A percentile compares a stretch with the other conserved stretches of the same genome.
Conservation (phyloP, 306 rosid genomes). For the Prunus campanulata region DNA sequence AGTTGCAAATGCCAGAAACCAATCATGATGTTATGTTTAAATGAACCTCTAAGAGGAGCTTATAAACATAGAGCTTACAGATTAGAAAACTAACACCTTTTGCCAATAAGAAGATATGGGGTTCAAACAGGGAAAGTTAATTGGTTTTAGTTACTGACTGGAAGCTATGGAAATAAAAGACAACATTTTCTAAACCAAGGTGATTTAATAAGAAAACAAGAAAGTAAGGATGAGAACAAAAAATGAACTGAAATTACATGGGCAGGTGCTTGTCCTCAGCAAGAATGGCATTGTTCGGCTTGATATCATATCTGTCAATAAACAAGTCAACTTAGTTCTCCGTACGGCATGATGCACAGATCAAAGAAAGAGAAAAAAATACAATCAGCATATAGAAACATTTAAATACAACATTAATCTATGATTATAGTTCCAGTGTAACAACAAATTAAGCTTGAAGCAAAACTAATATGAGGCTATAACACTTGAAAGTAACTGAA, state of each 20-base stretch:
- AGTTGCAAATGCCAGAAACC: not conserved
- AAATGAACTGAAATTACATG: constrained; percentile 45
- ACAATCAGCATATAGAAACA: not conserved
- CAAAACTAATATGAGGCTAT: too few relatives aligned
- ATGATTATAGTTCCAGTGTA: too few relatives aligned
- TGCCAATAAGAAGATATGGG: not conserved
- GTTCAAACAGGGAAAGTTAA: not conserved
- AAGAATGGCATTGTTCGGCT: constrained; percentile 77
- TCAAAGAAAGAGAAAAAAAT: not conserved
- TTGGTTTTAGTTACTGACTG: not conserved
- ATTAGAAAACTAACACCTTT: not conserved
- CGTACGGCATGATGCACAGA: not conserved
- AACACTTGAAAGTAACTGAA: too few relatives aligned
- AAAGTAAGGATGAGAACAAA: not conserved
- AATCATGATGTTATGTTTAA: not conserved
- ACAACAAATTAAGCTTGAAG: too few relatives aligned
- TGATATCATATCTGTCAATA: constrained; percentile 60
- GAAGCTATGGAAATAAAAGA: not conserved
- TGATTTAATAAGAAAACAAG: not conserved
- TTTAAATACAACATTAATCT: not conserved
- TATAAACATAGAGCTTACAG: not conserved
- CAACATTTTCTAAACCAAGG: not conserved
- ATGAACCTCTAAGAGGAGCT: not conserved
- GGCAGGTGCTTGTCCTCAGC: constrained; percentile 92
- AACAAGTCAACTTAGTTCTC: not conserved